A percentile compares a stretch with the other conserved stretches of the same genome.
phyloP scores from a whole-genome alignment of 1,284 basidiomycete species.

The Puccinia brachypodii region DNA sequence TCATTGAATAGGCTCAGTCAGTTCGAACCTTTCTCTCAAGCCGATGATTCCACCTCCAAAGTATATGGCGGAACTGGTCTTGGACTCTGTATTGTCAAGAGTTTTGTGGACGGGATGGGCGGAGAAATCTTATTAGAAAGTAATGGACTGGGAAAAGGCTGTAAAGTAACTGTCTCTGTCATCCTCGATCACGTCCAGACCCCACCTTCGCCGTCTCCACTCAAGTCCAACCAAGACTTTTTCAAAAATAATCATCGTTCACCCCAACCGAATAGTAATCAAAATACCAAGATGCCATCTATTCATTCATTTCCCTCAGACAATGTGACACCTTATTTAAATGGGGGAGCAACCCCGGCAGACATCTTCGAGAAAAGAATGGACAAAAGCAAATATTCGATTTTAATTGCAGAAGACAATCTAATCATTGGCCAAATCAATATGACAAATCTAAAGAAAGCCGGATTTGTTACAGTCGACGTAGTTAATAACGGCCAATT shows the following conservation, averaged over 20 bases:
- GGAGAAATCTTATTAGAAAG: conserved; percentile 55
- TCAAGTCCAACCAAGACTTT: neutral
- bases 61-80: conserved; percentile 27
- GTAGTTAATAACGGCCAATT: conserved; percentile 54
- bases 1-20: neutral
- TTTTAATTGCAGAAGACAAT: conserved; percentile 56
- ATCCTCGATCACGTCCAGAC: neutral
- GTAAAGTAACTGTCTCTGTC: conserved; percentile 50
- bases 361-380: conserved; percentile 46
- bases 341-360: neutral
- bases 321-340: no score
- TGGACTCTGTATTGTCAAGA: conserved; percentile 56
- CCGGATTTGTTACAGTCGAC: conserved; percentile 54
- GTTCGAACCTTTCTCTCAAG: conserved; percentile 39
- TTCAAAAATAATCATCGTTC: neutral
- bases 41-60: conserved; percentile 5
- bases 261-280: neutral
- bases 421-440: conserved; percentile 56
- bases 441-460: conserved; percentile 54
- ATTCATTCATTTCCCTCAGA: neutral
- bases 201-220: neutral
- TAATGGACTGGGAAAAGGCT: conserved; percentile 54
- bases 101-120: conserved; percentile 56
- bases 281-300: neutral
- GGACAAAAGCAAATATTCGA: conserved; percentile 54